A percentile compares a stretch with the other conserved stretches of the same genome.
These are phyloP conservation scores for Rubia yunnanensis DNA, from an alignment of 257 asterid species.

Conservation along the genomic window DNA sequence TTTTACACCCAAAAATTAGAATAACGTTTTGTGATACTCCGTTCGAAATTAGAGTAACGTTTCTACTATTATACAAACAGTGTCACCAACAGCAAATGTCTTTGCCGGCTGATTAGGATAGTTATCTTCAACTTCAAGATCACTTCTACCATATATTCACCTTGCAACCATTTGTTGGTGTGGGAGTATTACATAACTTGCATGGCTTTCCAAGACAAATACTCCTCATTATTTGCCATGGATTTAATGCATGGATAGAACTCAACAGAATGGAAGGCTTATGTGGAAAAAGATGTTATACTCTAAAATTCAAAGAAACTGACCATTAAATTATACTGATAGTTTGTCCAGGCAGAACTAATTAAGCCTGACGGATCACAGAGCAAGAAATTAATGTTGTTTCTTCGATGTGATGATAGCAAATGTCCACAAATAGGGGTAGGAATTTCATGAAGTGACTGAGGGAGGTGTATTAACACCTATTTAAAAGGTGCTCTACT, in stretches of 20 bases:
- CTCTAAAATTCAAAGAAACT: too few species aligned
- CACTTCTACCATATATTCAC: neutral
- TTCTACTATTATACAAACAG: too few species aligned
- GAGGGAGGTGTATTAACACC: neutral
- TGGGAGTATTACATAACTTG: neutral
- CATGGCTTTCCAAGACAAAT: neutral
- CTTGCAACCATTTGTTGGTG: neutral
- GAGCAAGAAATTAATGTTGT: neutral
- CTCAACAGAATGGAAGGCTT: neutral
- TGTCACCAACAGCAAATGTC: too few species aligned
- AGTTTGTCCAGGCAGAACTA: neutral
- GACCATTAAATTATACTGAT: neutral
- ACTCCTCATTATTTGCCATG: neutral
- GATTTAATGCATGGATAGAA: neutral
- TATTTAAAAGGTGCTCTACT: conserved; percentile 1
- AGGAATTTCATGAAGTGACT: neutral
- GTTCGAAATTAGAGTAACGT: too few species aligned
- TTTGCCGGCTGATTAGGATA: too few species aligned
- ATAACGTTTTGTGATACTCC: too few species aligned
- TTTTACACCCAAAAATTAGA: too few species aligned
- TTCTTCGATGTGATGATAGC: neutral
- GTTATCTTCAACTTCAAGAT: neutral
- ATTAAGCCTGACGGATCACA: too few species aligned
- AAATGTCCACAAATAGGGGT: neutral
- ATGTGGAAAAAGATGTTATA: neutral